Evolutionary conservation across 768 basidiomycete species (phyloP).

Genomic region (Russula brevipes): DNA sequence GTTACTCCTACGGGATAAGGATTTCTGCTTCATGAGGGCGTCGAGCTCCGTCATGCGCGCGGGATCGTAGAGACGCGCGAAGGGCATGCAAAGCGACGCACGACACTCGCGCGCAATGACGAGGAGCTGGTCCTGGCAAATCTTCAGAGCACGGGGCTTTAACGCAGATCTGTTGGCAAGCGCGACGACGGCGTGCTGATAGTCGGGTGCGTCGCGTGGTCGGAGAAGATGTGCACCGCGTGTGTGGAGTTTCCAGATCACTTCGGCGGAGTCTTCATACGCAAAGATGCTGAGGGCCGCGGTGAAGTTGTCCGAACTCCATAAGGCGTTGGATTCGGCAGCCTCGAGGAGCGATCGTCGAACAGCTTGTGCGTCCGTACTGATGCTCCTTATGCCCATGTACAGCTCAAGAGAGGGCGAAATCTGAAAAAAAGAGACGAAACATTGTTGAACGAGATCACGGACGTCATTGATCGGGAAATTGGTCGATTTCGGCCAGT

Average conservation of each 20-base stretch:
- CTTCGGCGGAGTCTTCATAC: slow-evolving; percentile 33
- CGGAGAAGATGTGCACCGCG: slow-evolving; percentile 53
- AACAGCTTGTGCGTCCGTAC: slow-evolving; percentile 24
- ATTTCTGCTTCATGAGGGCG: slow-evolving; percentile 38
- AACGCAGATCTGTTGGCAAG: slow-evolving; percentile 33
- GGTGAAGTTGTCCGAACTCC: slow-evolving; percentile 47
- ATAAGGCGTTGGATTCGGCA: slow-evolving; percentile 40
- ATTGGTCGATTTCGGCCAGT: slow-evolving; percentile 48
- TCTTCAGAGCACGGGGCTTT: slow-evolving; percentile 34
- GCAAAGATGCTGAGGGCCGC: slow-evolving; percentile 53
- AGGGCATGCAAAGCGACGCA: slow-evolving; percentile 41
- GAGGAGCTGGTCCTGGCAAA: slow-evolving; percentile 50
- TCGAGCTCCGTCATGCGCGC: slow-evolving; percentile 41
- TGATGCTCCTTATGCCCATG: slow-evolving; percentile 38
- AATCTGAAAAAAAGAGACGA: slow-evolving; percentile 46
- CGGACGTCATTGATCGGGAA: slow-evolving; percentile 40
- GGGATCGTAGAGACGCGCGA: slow-evolving; percentile 44
- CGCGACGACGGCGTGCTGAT: slow-evolving; percentile 43
- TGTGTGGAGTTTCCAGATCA: slow-evolving; percentile 41
- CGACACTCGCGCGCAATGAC: slow-evolving; percentile 43
- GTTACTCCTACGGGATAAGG: slow-evolving; percentile 41
- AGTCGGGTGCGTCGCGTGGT: slow-evolving; percentile 45
- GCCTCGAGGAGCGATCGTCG: slow-evolving; percentile 31
- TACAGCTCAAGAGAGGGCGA: slow-evolving; percentile 47
- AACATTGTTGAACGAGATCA: slow-evolving; percentile 40